These are phyloP conservation scores for Citrus inodora DNA, from an alignment of 345 rosid species.

Conservation along the genomic window DNA sequence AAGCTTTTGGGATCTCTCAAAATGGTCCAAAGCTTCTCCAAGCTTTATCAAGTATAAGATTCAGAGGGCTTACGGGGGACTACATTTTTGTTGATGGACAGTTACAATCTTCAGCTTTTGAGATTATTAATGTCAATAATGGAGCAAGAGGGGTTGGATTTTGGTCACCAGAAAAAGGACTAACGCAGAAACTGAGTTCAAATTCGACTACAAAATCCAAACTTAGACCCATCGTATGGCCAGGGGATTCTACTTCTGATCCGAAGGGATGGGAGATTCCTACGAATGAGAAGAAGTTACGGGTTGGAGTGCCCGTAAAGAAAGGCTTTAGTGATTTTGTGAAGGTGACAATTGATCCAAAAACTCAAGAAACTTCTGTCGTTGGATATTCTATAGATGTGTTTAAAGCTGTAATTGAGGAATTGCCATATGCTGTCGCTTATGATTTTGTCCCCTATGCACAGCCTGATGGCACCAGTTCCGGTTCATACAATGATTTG, in stretches of 20 bases:
- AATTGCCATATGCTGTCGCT: slow-evolving; percentile 40
- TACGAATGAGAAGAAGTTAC: slow-evolving; percentile 36
- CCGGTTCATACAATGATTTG: slow-evolving; percentile 36
- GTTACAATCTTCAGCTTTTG: slow-evolving; percentile 27
- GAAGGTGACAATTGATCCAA: slow-evolving; percentile 25
- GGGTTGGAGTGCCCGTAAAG: slow-evolving; percentile 42
- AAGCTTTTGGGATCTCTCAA: slow-evolving; percentile 34
- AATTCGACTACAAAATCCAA: slow-evolving; percentile 22
- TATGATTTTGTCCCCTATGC: slow-evolving; percentile 35
- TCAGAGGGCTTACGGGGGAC: slow-evolving; percentile 43
- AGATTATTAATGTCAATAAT: slow-evolving; percentile 36
- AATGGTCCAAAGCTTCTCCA: slow-evolving; percentile 36
- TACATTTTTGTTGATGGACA: slow-evolving; percentile 31
- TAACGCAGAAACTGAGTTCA: slow-evolving; percentile 20
- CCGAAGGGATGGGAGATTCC: slow-evolving; percentile 55
- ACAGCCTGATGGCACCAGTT: slow-evolving; percentile 12
- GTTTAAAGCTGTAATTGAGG: slow-evolving; percentile 37
- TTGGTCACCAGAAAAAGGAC: slow-evolving; percentile 41
- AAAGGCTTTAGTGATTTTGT: slow-evolving; percentile 35
- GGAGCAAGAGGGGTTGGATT: slow-evolving; percentile 37
- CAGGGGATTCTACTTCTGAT: slow-evolving; percentile 24
- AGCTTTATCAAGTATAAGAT: slow-evolving; percentile 25
- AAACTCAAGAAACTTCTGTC: background rate
- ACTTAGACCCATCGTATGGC: slow-evolving; percentile 35
- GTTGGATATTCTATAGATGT: slow-evolving; percentile 44